These are phyloP conservation scores for Suillus americanus DNA, from an alignment of 768 basidiomycete genomes.

Conservation along the genomic window DNA sequence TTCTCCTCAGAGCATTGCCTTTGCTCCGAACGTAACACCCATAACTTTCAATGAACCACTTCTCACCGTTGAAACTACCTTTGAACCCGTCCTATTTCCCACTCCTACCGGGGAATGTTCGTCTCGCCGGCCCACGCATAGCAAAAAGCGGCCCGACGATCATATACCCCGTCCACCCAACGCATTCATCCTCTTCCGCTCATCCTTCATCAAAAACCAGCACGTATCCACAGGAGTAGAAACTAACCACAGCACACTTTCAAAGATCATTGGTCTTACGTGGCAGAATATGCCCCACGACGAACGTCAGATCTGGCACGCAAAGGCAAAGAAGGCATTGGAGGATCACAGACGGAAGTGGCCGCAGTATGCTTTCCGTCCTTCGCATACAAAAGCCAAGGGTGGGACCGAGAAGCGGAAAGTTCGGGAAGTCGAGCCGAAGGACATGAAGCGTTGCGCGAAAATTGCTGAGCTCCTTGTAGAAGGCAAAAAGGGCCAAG, in stretches of 20 bases:
- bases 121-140: conserved; percentile 50
- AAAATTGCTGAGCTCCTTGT: conserved; percentile 70
- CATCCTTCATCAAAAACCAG: conserved; percentile 76
- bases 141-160: conserved; percentile 69
- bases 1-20: conserved; percentile 45
- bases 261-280: conserved; percentile 81
- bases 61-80: conserved; percentile 33
- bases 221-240: conserved; percentile 77
- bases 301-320: conserved; percentile 78
- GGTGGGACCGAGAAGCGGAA: conserved; percentile 32
- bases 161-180: conserved; percentile 85
- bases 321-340: conserved; percentile 68
- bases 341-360: conserved; percentile 72
- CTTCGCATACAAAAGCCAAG: conserved; percentile 44
- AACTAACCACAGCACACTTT: conserved; percentile 80
- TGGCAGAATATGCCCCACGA: conserved; percentile 77
- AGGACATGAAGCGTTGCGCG: conserved; percentile 58
- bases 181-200: conserved; percentile 86
- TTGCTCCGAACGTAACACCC: conserved; percentile 59
- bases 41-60: conserved; percentile 54
- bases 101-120: conserved; percentile 35
- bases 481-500: conserved; percentile 63
- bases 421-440: conserved; percentile 41
- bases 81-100: conserved; percentile 60
- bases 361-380: conserved; percentile 75